Percentiles rank a stretch among this genome's conserved stretches.
Evolutionary conservation across 345 rosid species (phyloP).

Genomic region (Arabis alpina): DNA sequence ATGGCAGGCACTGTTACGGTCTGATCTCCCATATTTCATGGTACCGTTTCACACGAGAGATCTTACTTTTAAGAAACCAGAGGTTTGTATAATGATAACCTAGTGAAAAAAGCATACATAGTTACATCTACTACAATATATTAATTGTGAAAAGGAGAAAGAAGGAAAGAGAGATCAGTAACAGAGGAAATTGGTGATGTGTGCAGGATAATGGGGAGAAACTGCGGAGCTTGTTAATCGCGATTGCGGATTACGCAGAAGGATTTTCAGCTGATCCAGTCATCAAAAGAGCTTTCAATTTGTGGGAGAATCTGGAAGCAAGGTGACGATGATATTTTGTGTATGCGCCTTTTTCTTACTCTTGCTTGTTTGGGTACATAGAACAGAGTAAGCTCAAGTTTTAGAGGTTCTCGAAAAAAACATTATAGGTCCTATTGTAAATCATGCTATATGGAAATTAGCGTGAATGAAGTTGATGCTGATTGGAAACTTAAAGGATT

Average conservation of each 20-base stretch:
- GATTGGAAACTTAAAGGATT: background rate
- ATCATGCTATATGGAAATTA: conserved; percentile 2
- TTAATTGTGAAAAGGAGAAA: background rate
- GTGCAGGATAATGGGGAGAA: conserved; percentile 88
- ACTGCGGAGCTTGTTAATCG: conserved; percentile 69
- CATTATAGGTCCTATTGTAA: conserved; percentile 18
- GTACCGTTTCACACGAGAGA: conserved; percentile 80
- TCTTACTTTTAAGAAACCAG: conserved; percentile 71
- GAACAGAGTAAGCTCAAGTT: conserved; percentile 7
- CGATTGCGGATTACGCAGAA: conserved; percentile 81
- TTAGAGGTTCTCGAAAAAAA: background rate
- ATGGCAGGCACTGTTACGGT: conserved; percentile 77
- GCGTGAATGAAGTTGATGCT: conserved; percentile 3
- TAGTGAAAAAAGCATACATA: conserved; percentile 2
- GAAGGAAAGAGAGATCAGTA: background rate
- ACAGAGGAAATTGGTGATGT: conserved; percentile 19
- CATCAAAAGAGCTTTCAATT: conserved; percentile 60
- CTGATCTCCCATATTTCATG: conserved; percentile 86
- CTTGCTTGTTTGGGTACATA: conserved; percentile 25
- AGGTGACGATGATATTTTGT: background rate
- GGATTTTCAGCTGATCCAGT: conserved; percentile 87
- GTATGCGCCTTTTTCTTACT: background rate
- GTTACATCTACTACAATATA: conserved; percentile 2
- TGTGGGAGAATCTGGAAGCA: conserved; percentile 73
- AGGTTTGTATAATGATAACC: conserved; percentile 57